These are phyloP conservation scores for Papiliotrema terrestris DNA, from an alignment of 1,284 basidiomycete genomes.

Conservation along the genomic window DNA sequence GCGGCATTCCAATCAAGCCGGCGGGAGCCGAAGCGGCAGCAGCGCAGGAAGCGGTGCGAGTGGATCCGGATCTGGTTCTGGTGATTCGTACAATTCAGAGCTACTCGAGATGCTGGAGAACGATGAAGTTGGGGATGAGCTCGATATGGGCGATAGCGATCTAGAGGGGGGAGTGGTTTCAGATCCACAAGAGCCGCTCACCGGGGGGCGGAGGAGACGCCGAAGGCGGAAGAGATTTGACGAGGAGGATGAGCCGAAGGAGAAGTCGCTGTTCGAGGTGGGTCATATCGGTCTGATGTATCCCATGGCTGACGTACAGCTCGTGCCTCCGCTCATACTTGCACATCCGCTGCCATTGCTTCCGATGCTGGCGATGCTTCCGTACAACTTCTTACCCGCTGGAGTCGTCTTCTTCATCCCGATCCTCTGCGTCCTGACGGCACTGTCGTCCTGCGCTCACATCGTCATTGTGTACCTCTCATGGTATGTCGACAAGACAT, in stretches of 20 bases:
- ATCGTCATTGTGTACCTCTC: conserved; percentile 49
- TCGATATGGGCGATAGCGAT: conserved; percentile 19
- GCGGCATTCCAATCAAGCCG: too few relatives aligned
- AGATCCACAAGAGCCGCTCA: conserved; percentile 23
- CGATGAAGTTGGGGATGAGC: conserved; percentile 16
- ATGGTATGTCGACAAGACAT: conserved; percentile 24
- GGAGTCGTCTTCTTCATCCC: conserved; percentile 48
- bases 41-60: conserved; percentile 1
- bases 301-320: conserved; percentile 19
- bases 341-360: conserved; percentile 46
- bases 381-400: conserved; percentile 47
- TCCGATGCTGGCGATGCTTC: conserved; percentile 40
- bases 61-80: too few relatives aligned
- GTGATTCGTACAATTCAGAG: conserved; percentile 4
- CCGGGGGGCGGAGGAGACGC: conserved; percentile 7
- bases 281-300: not conserved
- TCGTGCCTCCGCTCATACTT: conserved; percentile 44
- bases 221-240: conserved; percentile 18
- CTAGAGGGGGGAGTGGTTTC: conserved; percentile 10
- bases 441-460: conserved; percentile 44
- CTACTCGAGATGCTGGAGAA: conserved; percentile 23
- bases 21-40: too few relatives aligned
- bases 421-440: conserved; percentile 35
- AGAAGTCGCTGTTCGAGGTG: conserved; percentile 27
- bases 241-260: conserved; percentile 21